phyloP scores from a whole-genome alignment of 192 early-diverging fungal species.

The Dissophora ornata region DNA sequence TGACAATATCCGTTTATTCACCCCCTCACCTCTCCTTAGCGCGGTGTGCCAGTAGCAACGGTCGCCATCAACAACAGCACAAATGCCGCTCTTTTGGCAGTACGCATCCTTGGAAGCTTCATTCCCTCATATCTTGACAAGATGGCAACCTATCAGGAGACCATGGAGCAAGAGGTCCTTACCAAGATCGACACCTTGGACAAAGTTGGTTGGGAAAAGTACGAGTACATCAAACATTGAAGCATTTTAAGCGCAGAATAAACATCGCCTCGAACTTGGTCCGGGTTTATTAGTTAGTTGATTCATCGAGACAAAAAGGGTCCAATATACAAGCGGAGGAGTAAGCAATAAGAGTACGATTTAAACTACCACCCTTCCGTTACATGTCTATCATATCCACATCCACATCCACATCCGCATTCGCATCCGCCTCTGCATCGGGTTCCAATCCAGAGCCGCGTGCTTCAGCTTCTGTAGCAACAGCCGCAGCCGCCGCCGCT shows the following conservation, averaged over 20 bases:
- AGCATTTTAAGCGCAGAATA: too few species aligned
- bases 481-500: slow-evolving; percentile 8
- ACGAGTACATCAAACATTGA: slow-evolving; percentile 60
- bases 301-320: too few species aligned
- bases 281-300: too few species aligned
- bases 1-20: not conserved
- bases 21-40: too few species aligned
- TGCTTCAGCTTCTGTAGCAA: not conserved
- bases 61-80: slow-evolving; percentile 99
- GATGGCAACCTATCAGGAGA: slow-evolving; percentile 82
- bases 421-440: not conserved
- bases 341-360: too few species aligned
- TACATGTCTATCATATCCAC: slow-evolving; percentile 30
- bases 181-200: slow-evolving; percentile 88
- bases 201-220: slow-evolving; percentile 85
- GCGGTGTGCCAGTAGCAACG: slow-evolving; percentile 98
- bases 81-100: slow-evolving; percentile 94
- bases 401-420: slow-evolving; percentile 21
- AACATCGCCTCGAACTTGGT: too few species aligned
- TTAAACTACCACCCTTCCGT: too few species aligned
- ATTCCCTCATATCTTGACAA: slow-evolving; percentile 80
- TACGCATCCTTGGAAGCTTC: slow-evolving; percentile 88
- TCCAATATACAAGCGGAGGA: too few species aligned
- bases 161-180: slow-evolving; percentile 89
- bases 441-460: not conserved